A percentile compares a stretch with the other conserved stretches of the same genome.
phyloP scores from a whole-genome alignment of 805 yeast genomes.

The Lipomyces anomalus region DNA sequence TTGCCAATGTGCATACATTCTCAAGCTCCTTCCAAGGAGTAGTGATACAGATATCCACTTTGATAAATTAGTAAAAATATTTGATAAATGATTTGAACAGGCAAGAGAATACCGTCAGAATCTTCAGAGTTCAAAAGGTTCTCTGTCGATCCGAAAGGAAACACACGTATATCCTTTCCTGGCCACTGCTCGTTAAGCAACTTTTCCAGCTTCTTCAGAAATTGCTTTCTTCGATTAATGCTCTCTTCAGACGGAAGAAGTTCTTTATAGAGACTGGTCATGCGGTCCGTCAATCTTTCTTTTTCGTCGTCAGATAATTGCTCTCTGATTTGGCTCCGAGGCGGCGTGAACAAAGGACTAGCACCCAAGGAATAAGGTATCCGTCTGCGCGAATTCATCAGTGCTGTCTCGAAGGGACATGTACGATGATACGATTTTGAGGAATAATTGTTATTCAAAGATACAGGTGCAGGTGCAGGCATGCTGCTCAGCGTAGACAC shows the following conservation, averaged over 20 bases:
- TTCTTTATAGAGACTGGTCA: constrained; percentile 11
- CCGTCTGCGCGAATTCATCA: constrained; percentile 22
- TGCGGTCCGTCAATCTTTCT: constrained; percentile 13
- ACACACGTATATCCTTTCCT: constrained; percentile 14
- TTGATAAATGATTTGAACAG: no score
- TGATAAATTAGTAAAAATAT: background rate
- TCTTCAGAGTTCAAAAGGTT: constrained; percentile 21
- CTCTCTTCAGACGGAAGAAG: constrained; percentile 19
- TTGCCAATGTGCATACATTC: constrained; percentile 22
- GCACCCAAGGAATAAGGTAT: constrained; percentile 26
- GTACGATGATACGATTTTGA: background rate
- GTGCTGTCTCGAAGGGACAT: constrained; percentile 21
- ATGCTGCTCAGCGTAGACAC: background rate
- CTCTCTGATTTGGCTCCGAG: constrained; percentile 7
- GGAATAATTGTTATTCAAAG: background rate
- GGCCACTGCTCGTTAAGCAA: constrained; percentile 24
- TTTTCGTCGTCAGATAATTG: constrained; percentile 9
- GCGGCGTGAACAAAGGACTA: constrained; percentile 11
- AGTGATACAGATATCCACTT: constrained; percentile 25
- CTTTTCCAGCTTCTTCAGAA: constrained; percentile 19
- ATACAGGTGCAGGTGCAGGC: background rate
- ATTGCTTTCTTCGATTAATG: constrained; percentile 8
- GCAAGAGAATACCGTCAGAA: constrained; percentile 21
- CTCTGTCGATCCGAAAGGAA: constrained; percentile 26
- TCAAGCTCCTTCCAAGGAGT: constrained; percentile 18